Percentiles rank a stretch among this genome's conserved stretches.
These are phyloP conservation scores for Vachellia pachyceras DNA, from an alignment of 306 rosid species.

Conservation along the genomic window DNA sequence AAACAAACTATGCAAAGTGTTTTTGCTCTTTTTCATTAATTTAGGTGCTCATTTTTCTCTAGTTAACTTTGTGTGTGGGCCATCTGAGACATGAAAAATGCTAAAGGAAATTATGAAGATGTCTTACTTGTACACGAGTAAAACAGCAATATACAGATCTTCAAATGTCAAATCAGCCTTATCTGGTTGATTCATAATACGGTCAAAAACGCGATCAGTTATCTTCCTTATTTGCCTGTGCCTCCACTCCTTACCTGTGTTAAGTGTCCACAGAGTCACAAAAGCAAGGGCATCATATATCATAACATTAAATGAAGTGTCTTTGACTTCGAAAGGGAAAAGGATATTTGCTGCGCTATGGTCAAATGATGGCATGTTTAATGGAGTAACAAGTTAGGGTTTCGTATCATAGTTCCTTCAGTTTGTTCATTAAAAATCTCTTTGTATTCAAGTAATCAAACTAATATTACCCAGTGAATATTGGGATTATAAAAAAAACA, in stretches of 20 bases:
- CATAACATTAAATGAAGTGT: background rate
- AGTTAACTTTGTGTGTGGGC: too few relatives aligned
- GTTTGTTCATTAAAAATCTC: background rate
- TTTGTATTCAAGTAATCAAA: background rate
- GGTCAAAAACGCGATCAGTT: conserved; percentile 61
- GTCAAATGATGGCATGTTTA: background rate
- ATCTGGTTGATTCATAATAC: conserved; percentile 37
- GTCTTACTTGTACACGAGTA: conserved; percentile 88
- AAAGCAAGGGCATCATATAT: background rate
- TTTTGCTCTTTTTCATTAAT: background rate
- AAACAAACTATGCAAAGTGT: background rate
- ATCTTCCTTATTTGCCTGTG: conserved; percentile 61
- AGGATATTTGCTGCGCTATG: background rate
- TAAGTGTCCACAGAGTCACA: background rate
- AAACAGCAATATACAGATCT: conserved; percentile 81
- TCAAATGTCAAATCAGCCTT: conserved; percentile 61
- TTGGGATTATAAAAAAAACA: background rate
- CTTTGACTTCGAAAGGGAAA: background rate
- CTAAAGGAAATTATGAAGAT: background rate
- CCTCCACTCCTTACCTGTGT: conserved; percentile 80
- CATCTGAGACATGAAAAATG: background rate
- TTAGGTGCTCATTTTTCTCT: background rate
- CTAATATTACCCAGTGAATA: background rate
- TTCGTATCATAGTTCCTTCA: conserved; percentile 4
- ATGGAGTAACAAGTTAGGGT: conserved; percentile 6